Evolutionary conservation across 179 eudicot species (phyloP).

Genomic region (Patellifolia procumbens): DNA sequence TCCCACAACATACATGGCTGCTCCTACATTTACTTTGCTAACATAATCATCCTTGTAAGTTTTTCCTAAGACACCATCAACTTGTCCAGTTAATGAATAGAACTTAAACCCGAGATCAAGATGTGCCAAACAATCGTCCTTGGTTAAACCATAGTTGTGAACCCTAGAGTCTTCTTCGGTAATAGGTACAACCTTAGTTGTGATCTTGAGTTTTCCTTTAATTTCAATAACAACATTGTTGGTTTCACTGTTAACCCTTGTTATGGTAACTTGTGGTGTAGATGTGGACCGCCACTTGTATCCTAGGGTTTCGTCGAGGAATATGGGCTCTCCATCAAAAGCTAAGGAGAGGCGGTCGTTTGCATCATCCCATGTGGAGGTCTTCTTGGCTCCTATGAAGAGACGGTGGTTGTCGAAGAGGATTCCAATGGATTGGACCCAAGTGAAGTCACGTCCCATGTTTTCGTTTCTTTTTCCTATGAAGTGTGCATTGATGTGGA

Average conservation of each 20-base stretch:
- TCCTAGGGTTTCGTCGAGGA: slow-evolving; percentile 31
- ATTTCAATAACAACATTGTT: slow-evolving; percentile 42
- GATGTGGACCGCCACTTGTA: slow-evolving; percentile 31
- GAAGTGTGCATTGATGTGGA: slow-evolving; percentile 81
- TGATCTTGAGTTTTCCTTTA: slow-evolving; percentile 49
- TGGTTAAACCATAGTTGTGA: slow-evolving; percentile 64
- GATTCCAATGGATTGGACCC: slow-evolving; percentile 72
- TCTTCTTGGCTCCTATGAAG: slow-evolving; percentile 61
- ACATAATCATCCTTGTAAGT: slow-evolving; percentile 58
- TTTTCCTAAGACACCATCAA: slow-evolving; percentile 69
- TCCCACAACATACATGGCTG: slow-evolving; percentile 59
- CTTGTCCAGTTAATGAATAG: slow-evolving; percentile 39
- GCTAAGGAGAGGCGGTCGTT: slow-evolving; percentile 47
- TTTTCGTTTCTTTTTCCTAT: slow-evolving; percentile 53
- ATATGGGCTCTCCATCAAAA: slow-evolving; percentile 46
- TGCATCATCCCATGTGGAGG: slow-evolving; percentile 56
- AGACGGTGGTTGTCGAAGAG: slow-evolving; percentile 59
- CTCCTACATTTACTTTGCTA: slow-evolving; percentile 57
- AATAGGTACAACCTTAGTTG: slow-evolving; percentile 59
- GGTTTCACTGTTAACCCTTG: slow-evolving; percentile 18
- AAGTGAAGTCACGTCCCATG: slow-evolving; percentile 69
- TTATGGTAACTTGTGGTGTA: slow-evolving; percentile 27
- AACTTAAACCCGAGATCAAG: slow-evolving; percentile 67
- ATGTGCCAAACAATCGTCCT: slow-evolving; percentile 72
- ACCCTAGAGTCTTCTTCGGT: slow-evolving; percentile 54